Evolutionary conservation across 2,329 filamentous ascomycete species (phyloP).

Genomic region (Fusarium buxicola): DNA sequence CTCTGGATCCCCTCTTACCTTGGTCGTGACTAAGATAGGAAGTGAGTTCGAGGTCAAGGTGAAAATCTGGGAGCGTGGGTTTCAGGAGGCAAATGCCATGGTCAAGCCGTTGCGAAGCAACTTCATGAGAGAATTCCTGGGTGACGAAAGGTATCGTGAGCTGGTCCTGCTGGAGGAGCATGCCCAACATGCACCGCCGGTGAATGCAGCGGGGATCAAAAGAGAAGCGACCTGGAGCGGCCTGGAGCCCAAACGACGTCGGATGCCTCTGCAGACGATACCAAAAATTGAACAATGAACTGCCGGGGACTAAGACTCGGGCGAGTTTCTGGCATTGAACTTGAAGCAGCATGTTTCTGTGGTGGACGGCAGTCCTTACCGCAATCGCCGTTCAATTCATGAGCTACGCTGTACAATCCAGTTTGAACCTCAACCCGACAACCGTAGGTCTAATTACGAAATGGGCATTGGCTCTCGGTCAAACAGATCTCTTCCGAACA

Average conservation of each 20-base stretch:
- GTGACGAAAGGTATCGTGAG: slow-evolving; percentile 11
- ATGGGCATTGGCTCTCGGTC: slow-evolving; percentile 19
- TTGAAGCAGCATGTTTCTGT: no score
- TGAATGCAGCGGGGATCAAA: neutral
- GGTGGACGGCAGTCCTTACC: no score
- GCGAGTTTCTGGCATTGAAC: neutral
- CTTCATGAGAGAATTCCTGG: slow-evolving; percentile 10
- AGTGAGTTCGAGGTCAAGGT: neutral
- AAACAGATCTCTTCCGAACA: neutral
- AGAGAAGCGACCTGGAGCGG: neutral
- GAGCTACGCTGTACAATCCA: neutral
- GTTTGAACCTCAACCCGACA: neutral
- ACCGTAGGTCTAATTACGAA: slow-evolving; percentile 2
- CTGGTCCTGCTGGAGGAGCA: slow-evolving; percentile 11
- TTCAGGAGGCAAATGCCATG: neutral
- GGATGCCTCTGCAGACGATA: neutral
- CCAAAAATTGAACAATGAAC: neutral
- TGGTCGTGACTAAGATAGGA: slow-evolving; percentile 7
- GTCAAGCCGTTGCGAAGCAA: neutral
- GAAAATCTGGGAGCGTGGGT: neutral
- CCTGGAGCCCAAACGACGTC: neutral
- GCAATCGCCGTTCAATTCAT: neutral
- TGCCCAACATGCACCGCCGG: neutral
- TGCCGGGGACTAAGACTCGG: neutral
- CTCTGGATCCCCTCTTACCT: neutral